Evolutionary conservation across 139 green algal genomes (phyloP).

Genomic region (Chlorella ohadii): DNA sequence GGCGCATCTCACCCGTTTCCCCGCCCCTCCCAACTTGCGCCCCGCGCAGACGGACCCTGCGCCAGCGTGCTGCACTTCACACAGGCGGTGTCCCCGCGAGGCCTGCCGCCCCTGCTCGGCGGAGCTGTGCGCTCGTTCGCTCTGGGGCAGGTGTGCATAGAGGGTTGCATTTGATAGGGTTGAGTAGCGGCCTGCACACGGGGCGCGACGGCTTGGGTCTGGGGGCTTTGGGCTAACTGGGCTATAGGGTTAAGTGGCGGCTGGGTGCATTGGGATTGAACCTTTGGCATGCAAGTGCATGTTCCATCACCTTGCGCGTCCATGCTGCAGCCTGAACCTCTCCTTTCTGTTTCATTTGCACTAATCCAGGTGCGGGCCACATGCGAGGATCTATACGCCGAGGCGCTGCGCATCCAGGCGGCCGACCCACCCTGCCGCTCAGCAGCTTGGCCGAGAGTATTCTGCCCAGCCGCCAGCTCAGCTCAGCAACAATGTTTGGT

Average conservation of each 20-base stretch:
- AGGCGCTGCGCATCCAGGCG: slow-evolving; percentile 27
- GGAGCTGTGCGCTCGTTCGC: background rate
- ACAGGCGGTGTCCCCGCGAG: slow-evolving; percentile 8
- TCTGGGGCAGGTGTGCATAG: background rate
- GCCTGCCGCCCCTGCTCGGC: slow-evolving; percentile 7
- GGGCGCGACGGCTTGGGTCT: too few species aligned
- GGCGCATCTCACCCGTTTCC: too few species aligned
- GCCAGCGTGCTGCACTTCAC: background rate
- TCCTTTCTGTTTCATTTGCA: background rate
- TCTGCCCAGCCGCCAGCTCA: background rate
- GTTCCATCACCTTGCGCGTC: too few species aligned
- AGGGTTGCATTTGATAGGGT: too few species aligned
- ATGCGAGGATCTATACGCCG: background rate
- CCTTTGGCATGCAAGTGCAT: too few species aligned
- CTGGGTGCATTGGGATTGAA: too few species aligned
- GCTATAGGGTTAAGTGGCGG: too few species aligned
- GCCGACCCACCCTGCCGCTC: slow-evolving; percentile 8
- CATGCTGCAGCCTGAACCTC: too few species aligned
- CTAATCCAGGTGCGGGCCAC: background rate
- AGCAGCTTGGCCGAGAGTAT: background rate
- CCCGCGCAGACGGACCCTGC: background rate
- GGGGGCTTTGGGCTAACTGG: too few species aligned
- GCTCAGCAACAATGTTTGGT: background rate
- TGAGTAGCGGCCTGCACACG: too few species aligned
- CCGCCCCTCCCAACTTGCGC: background rate